Conservation (phyloP, 1,139 yeast species). For the Protomyces gravidus region DNA sequence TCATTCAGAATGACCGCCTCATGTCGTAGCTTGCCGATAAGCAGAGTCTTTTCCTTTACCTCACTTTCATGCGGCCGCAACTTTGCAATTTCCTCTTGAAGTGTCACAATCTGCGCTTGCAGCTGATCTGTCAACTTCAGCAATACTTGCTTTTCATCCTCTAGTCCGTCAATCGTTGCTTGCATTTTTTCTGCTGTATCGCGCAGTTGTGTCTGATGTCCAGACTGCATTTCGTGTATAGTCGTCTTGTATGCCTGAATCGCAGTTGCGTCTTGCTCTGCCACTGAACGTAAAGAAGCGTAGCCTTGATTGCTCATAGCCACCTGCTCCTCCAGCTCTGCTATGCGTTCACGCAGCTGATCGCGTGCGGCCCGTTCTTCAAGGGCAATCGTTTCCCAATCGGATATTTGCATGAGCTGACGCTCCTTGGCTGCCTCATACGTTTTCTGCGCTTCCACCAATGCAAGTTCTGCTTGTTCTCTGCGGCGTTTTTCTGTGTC, state of each 20-base stretch:
- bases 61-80: slow-evolving; percentile 48
- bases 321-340: slow-evolving; percentile 48
- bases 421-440: slow-evolving; percentile 38
- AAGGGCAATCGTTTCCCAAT: slow-evolving; percentile 41
- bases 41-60: slow-evolving; percentile 66
- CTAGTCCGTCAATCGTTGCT: slow-evolving; percentile 35
- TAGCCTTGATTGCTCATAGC: slow-evolving; percentile 36
- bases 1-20: slow-evolving; percentile 90
- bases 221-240: slow-evolving; percentile 41
- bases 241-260: slow-evolving; percentile 37
- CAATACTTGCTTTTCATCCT: slow-evolving; percentile 36
- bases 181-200: slow-evolving; percentile 38
- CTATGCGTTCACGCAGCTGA: slow-evolving; percentile 42
- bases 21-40: slow-evolving; percentile 85
- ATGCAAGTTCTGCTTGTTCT: not conserved
- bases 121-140: slow-evolving; percentile 35
- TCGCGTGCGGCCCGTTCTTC: slow-evolving; percentile 40
- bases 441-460: not conserved
- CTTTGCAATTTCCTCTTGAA: slow-evolving; percentile 38
- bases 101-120: slow-evolving; percentile 36
- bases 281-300: slow-evolving; percentile 32
- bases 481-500: not conserved
- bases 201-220: slow-evolving; percentile 44
- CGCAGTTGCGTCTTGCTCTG: slow-evolving; percentile 32
- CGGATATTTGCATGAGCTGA: slow-evolving; percentile 44